phyloP scores from a whole-genome alignment of 805 yeast species.

The Nakazawaea sp. region DNA sequence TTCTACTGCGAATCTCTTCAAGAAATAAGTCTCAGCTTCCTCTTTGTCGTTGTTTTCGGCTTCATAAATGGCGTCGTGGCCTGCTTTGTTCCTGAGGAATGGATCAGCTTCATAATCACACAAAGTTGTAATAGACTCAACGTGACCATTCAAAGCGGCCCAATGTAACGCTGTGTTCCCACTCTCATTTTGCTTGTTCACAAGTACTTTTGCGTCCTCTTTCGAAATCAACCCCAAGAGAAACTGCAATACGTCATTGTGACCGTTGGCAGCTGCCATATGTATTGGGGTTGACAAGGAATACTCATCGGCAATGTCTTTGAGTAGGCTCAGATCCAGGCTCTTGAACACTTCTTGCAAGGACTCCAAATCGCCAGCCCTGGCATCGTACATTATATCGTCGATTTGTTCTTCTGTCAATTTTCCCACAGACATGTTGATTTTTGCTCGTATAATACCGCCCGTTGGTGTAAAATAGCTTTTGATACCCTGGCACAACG shows the following conservation, averaged over 20 bases:
- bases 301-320: slow-evolving; percentile 52
- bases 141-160: slow-evolving; percentile 89
- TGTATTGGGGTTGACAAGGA: slow-evolving; percentile 77
- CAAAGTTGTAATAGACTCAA: slow-evolving; percentile 59
- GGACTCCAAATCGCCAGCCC: slow-evolving; percentile 81
- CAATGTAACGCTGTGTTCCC: slow-evolving; percentile 97
- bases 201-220: slow-evolving; percentile 36
- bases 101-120: slow-evolving; percentile 83
- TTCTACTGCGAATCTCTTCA: slow-evolving; percentile 63
- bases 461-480: no score
- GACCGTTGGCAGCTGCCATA: slow-evolving; percentile 96
- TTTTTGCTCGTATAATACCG: no score
- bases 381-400: slow-evolving; percentile 72
- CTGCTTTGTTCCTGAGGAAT: slow-evolving; percentile 62
- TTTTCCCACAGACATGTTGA: no score
- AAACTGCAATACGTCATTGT: slow-evolving; percentile 57
- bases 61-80: slow-evolving; percentile 81
- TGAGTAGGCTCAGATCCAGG: slow-evolving; percentile 33
- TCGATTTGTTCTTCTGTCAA: slow-evolving; percentile 74
- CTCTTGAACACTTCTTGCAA: slow-evolving; percentile 60
- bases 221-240: slow-evolving; percentile 42
- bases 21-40: slow-evolving; percentile 71
- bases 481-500: no score
- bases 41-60: slow-evolving; percentile 76
- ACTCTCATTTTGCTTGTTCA: slow-evolving; percentile 56